Evolutionary conservation across 345 rosid genomes (phyloP), one percentile per base, ranked within the genome.

Genomic region (Hirschfeldia incana): DNA sequence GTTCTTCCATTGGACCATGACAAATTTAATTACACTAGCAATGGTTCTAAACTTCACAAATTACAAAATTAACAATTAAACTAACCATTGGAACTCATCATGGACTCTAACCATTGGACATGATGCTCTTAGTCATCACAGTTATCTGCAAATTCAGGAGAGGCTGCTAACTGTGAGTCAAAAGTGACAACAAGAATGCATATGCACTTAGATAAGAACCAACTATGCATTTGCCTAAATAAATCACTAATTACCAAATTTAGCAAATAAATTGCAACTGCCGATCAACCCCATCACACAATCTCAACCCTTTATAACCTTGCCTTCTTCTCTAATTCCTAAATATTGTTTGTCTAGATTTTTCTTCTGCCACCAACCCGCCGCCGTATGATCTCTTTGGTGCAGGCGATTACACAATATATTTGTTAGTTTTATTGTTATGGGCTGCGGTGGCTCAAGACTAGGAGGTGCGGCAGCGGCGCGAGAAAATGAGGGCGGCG

Each of bases 381-480:
- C 82, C 55, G 0, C 69, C 74, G 15, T 73, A 44, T 72, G 74
- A 67, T 78, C 39, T 59, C 39, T 57, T 26, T 59, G 70, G 74
- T 73, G 74, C 65, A 63, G 73, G 60, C 57, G 42, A 59, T 32
- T 46, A 59, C 21, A 39, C 21, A 72, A 73, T 67, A 17, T 2
- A 21, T 59, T 78, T 58, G 21, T 59, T 79, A 69, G 51, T n/a
- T 66, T 4, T 64, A 32, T 66, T 44, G 26, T 65, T 46, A 80
- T 80, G 83, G 83, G 83, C 55, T 74, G 75, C 39, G 71, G 79
- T 74, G 79, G 75, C 51, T 80, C 83, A 9, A 74, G 79, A 37
- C 29, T 74, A 16, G 83, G 75, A 62, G 79, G 67, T 62, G 61
- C 3, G 34, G 74, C 44, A n/a, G 8, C 49, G 10, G 61, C n/a